Evolutionary conservation across 495 filamentous ascomycete genomes (phyloP), one percentile per base, ranked within the genome.

Genomic region (Aspergillus funiculosus): DNA sequence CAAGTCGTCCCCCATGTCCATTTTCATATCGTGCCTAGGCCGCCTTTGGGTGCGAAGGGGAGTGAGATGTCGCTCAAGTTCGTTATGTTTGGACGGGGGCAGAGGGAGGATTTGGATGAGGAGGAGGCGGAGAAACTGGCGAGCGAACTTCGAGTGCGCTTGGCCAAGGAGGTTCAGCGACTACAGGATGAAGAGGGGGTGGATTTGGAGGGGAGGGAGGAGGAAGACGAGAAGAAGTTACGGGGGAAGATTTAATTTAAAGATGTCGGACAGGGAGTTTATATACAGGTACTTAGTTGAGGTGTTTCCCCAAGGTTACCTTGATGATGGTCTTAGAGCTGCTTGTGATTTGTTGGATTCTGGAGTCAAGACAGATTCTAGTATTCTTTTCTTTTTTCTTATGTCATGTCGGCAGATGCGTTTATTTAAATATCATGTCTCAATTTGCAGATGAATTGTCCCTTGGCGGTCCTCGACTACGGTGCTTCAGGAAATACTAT

Each of bases 1-100:
- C 91, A 97, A 66, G 86, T 90, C 17, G 88, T 97, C 2, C 81
- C 82, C 15, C 90, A 95, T 64, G 82, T 91, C 5, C 90, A 96
- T 62, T 95, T 89, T 64, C 91, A 97, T 52, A 75, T 97, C 19
- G 91, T 96, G 32, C 90, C 90, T 2, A 66, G 90, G 19, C 79
- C 79, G 10, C 54, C 54, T 9, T 48, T 42, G 38, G 58, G 50
- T 39, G 56, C 51, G 21, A 46, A 46, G 34, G 53, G 52, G 15
- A 62, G 57, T 62, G 59, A 29, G 47, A 59, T 51, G 17, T 70
- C 67, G 53, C 67, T 63, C 63, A 86, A 85, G 39, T 90, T 77
- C 63, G 75, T 73, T 11, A 79, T 92, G 83, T 95, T 95, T 75
- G 90, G 88, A 9, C 71, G 84, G 18, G 89, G 90, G 7, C 73